Conservation (phyloP, 2,329 filamentous ascomycete species). For the Fusarium azukiicola region DNA sequence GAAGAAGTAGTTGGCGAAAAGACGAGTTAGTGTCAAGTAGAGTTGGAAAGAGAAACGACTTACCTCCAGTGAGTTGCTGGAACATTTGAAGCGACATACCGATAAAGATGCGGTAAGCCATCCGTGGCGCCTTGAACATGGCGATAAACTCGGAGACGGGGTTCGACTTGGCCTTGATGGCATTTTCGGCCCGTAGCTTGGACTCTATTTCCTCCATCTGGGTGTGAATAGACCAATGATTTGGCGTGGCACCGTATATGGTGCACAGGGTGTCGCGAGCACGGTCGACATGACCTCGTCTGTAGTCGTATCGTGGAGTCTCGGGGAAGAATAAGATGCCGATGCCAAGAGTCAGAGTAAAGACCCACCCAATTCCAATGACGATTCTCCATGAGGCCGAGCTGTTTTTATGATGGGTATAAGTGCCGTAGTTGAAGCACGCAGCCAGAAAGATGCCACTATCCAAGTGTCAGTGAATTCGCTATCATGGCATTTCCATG, state of each 20-base stretch:
- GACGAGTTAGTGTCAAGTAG: background rate
- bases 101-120: slow-evolving; percentile 81
- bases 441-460: slow-evolving; percentile 80
- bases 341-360: slow-evolving; percentile 70
- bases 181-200: slow-evolving; percentile 73
- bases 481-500: background rate
- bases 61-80: slow-evolving; percentile 77
- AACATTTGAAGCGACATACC: slow-evolving; percentile 82
- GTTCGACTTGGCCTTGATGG: slow-evolving; percentile 58
- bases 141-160: slow-evolving; percentile 72
- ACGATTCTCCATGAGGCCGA: slow-evolving; percentile 81
- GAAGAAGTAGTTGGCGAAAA: slow-evolving; percentile 81
- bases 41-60: background rate
- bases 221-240: slow-evolving; percentile 68
- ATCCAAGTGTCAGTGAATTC: slow-evolving; percentile 54
- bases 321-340: slow-evolving; percentile 75
- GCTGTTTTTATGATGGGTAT: slow-evolving; percentile 65
- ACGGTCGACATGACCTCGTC: slow-evolving; percentile 68
- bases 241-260: slow-evolving; percentile 68
- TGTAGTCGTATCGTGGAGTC: slow-evolving; percentile 74
- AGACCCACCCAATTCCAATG: slow-evolving; percentile 74
- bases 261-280: slow-evolving; percentile 71
- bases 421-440: slow-evolving; percentile 82
- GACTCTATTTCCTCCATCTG: slow-evolving; percentile 76
- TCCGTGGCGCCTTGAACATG: slow-evolving; percentile 83